Base-by-base conservation (phyloP, 2,329 filamentous ascomycete genomes). In the Exophiala sideris region DNA sequence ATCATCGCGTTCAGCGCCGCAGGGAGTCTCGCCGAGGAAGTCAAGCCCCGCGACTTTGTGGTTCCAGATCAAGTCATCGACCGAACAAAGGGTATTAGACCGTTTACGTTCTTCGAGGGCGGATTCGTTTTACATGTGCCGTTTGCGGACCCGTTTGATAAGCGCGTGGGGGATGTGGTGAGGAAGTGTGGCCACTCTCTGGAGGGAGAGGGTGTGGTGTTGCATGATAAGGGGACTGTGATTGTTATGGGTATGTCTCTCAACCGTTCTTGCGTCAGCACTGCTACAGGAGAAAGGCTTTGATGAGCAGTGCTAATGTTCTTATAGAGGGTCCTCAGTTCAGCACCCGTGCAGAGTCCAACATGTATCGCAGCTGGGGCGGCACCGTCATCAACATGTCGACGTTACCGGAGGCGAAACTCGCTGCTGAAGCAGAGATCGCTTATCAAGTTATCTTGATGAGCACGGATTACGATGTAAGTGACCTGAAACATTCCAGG, bases 371-470 rank as follows among this genome's bases (percentile, higher is more conserved):
- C 64, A 80, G 84, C 57, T 96, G 91, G 89, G 92, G 92, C 65
- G 92, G 91, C 64, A 88, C 83, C 62, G 89, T 97, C 49, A 97
- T 99, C 79, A 97, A 97, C 82, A 99, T 99, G 94, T 95, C 89
- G 41, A 87, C 87, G 11, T 81, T 99, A 12, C 94, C 94, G 16
- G 94, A 99, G 76, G 88, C 92, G 46, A 99, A 99, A 79, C 85
- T 99, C 16, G 94, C 94, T 8, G 86, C 89, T 50, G 94, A 99
- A 77, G 94, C 94, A 20, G 94, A 99, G 78, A 88, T 99, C 65
- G 88, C 87, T 34, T 97, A 97, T 74, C 91, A 95, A 77, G 95
- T 96, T 83, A 95, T 99, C 67, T 96, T 92, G 79, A 99, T 99
- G 94, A 89, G 90, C 33, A 99, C 94, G 24, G 94, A 99, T 77